Evolutionary conservation across 2,329 filamentous ascomycete genomes (phyloP).

Genomic region (Metarhizium humberi): DNA sequence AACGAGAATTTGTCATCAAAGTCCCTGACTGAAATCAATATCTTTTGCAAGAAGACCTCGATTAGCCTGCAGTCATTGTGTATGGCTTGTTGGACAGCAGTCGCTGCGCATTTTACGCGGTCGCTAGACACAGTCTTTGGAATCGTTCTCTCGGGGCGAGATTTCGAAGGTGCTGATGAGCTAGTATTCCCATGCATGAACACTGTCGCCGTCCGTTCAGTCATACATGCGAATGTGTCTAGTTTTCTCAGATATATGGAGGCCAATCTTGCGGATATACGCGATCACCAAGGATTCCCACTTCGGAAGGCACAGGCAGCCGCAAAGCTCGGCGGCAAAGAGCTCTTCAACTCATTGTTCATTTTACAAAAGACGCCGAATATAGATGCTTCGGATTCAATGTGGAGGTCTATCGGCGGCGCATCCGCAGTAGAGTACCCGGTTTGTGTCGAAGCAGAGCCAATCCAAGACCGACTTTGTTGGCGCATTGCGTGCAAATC

Average conservation of each 20-base stretch:
- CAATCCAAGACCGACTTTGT: slow-evolving; percentile 40
- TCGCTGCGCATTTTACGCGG: slow-evolving; percentile 52
- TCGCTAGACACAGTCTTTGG: slow-evolving; percentile 74
- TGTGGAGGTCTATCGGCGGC: slow-evolving; percentile 57
- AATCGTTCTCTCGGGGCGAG: slow-evolving; percentile 75
- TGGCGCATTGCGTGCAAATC: slow-evolving; percentile 68
- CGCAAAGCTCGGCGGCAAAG: slow-evolving; percentile 22
- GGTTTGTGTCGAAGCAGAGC: slow-evolving; percentile 73
- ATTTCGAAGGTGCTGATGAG: slow-evolving; percentile 56
- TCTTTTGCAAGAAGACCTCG: slow-evolving; percentile 55
- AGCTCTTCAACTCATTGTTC: slow-evolving; percentile 48
- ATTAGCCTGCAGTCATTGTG: slow-evolving; percentile 71
- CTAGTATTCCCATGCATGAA: slow-evolving; percentile 89
- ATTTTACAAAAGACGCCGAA: slow-evolving; percentile 36
- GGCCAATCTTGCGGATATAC: slow-evolving; percentile 53
- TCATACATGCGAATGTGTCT: slow-evolving; percentile 57
- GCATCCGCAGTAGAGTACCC: slow-evolving; percentile 69
- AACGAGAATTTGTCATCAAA: slow-evolving; percentile 9
- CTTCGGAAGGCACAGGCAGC: slow-evolving; percentile 56
- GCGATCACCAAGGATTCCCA: slow-evolving; percentile 69
- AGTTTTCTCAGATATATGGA: slow-evolving; percentile 68
- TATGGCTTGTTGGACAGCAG: slow-evolving; percentile 66
- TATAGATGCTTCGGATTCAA: not conserved
- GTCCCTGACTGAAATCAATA: slow-evolving; percentile 16
- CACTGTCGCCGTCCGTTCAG: slow-evolving; percentile 64